Evolutionary conservation across 495 filamentous ascomycete species (phyloP).

Genomic region (Astrothelium macrocarpum): DNA sequence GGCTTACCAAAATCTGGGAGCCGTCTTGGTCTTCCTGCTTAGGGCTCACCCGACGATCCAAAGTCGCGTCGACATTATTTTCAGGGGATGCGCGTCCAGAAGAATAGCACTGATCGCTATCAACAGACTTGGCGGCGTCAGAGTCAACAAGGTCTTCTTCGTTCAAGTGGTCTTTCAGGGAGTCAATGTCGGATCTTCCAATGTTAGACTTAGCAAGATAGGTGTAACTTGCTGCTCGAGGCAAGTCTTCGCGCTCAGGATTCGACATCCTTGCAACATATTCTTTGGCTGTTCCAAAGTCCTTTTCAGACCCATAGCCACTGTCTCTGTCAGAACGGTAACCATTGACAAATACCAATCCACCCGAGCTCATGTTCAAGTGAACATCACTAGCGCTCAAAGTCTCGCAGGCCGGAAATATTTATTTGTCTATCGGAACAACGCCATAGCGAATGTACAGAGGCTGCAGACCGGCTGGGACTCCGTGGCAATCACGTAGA

Average conservation of each 20-base stretch:
- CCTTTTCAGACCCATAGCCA: background rate
- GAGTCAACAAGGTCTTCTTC: slow-evolving; percentile 13
- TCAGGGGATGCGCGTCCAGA: slow-evolving; percentile 22
- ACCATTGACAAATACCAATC: background rate
- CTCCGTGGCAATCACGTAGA: background rate
- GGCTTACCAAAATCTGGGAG: background rate
- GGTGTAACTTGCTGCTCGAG: slow-evolving; percentile 22
- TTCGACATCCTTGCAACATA: background rate
- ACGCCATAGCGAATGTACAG: background rate
- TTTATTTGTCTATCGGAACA: background rate
- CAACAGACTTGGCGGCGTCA: background rate
- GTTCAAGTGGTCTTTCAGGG: slow-evolving; percentile 18
- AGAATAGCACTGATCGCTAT: slow-evolving; percentile 15
- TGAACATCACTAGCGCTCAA: background rate
- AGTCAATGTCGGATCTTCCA: background rate
- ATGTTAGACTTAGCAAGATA: slow-evolving; percentile 15
- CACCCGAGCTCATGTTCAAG: background rate
- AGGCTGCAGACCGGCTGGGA: background rate
- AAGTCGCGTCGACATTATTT: background rate
- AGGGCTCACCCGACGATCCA: background rate
- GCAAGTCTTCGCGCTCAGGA: slow-evolving; percentile 14
- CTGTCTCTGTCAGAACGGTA: background rate
- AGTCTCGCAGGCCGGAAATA: background rate
- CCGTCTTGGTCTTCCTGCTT: background rate
- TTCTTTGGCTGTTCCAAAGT: background rate